Base-by-base conservation (phyloP, 768 basidiomycete genomes). In the Epithele typhae region DNA sequence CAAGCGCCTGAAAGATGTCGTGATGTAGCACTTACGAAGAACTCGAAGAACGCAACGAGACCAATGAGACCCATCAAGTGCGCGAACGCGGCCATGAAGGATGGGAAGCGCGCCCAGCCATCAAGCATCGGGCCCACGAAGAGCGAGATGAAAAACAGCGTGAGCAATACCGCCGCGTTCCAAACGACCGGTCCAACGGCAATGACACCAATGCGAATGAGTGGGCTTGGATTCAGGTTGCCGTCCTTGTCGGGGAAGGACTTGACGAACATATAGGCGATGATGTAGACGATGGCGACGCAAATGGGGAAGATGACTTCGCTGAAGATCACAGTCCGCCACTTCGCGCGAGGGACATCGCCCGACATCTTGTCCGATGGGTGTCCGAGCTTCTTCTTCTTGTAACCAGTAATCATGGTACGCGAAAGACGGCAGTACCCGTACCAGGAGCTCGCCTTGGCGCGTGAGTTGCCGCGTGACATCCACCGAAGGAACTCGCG, bases 401-500 rank as follows among this genome's bases (percentile, higher is more conserved):
- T 98, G 76, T 92, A 98, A 34, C 96, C 96, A 15, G 96, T 98
- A 56, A 98, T 96, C 81, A 90, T 88, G 8, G 96, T 99, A 53
- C 96, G 73, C 30, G 92, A 95, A 48, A 98, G 79, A 57, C 96
- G 91, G 65, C 96, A 99, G 68, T 98, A 99, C 2, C 96, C 96
- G 64, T 98, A 95, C 96, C 96, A 99, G 54, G 91, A 94, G 70
- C 95, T 98, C 40, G 90, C 87, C 63, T 97, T 95, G 14, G 91
- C 87, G 59, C 92, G 76, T 38, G 96, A 96, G 68, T 98, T 99
- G 46, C 96, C 96, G 47, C 96, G 82, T 9, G 92, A 96, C 94
- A 99, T 98, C 96, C 96, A 99, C 39, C 96, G 84, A 39, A 99
- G 67, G 75, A 94, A 97, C 64, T 99, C 96, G 46, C 96, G 85